Evolutionary conservation across 805 yeast genomes (phyloP), one percentile per base, ranked within the genome.

Genomic region (Pichia paraexigua): DNA sequence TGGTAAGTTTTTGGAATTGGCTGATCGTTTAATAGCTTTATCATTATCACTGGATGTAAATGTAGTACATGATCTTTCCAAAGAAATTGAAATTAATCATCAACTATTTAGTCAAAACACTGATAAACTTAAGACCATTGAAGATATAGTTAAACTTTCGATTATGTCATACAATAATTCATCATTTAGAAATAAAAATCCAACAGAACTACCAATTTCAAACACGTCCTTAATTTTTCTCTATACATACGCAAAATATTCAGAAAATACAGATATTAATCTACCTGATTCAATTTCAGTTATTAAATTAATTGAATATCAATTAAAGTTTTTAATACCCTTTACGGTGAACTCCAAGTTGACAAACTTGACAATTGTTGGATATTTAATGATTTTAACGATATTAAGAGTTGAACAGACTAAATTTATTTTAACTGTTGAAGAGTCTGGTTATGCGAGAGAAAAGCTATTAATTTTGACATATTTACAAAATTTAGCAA

Each of bases 41-140:
- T 76, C 85, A 0, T 60, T 72, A 32, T 79, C 94, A 4, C 78
- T 77, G 65, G 98, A 91, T 65, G 61, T 88, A 48, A 79, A 83
- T 48, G 67, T 82, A 13, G 67, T 66, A n/a, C 59, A 60, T 1
- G 65, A 66, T 22, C 74, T 83, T 43, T 54, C 58, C 2, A 57
- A 68, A 1, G 64, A 60, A 60, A 60, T 73, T 10, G 58, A 62
- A 3, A 71, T 71, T 35, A 65, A 82, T 2, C 65, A 63, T 42
- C 58, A 63, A 2, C 60, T 84, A 3, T 79, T 85, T 47, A 60
- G 63, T 12, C 35, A 43, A 15, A 44, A 54, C 5, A 32, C 35
- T 6, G 56, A 62, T 20, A 63, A 63, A 5, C 63, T 68, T 13
- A 62, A 61, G 0, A 56, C 64, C 15, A 64, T 64, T 46, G 72